Conservation (phyloP, 2,329 filamentous ascomycete genomes). For the Colletotrichum neosansevieriae region DNA sequence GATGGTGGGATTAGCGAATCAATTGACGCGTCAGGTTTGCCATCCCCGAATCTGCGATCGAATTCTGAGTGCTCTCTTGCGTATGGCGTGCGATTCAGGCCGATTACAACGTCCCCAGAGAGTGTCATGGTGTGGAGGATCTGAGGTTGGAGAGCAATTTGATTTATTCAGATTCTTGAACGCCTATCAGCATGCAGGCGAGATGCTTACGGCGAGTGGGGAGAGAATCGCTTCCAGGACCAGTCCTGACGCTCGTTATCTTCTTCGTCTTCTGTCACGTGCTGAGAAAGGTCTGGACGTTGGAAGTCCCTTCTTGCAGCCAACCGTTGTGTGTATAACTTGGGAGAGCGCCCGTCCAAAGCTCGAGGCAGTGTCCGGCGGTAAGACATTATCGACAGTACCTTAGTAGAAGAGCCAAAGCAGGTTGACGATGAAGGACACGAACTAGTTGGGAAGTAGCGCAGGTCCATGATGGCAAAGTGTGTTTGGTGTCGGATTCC, state of each 20-base stretch:
- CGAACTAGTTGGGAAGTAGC: not conserved
- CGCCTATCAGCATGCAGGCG: conserved; percentile 13
- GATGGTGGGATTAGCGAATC: conserved; percentile 9
- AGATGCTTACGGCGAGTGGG: conserved; percentile 3
- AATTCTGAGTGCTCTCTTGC: not conserved
- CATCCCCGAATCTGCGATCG: not conserved
- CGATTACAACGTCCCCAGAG: not conserved
- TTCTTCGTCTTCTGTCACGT: not conserved
- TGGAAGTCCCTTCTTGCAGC: conserved; percentile 6
- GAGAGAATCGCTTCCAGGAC: not conserved
- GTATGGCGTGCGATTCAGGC: conserved; percentile 10
- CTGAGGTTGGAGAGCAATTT: conserved; percentile 1
- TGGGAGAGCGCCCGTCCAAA: not conserved
- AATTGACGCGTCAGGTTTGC: conserved; percentile 14
- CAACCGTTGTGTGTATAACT: not conserved
- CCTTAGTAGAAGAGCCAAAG: conserved; percentile 5
- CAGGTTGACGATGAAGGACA: not conserved
- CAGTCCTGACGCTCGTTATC: not conserved
- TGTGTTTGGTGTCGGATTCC: not conserved
- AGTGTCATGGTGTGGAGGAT: not conserved
- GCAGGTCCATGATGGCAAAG: conserved; percentile 7
- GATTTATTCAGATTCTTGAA: not conserved
- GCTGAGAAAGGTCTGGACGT: not conserved
- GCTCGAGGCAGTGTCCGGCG: conserved; percentile 3
- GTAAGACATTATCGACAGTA: conserved; percentile 7